Percentiles rank a stretch among this genome's conserved stretches.
Evolutionary conservation across 805 yeast species (phyloP).

Genomic region (Candida xiaguanensis): DNA sequence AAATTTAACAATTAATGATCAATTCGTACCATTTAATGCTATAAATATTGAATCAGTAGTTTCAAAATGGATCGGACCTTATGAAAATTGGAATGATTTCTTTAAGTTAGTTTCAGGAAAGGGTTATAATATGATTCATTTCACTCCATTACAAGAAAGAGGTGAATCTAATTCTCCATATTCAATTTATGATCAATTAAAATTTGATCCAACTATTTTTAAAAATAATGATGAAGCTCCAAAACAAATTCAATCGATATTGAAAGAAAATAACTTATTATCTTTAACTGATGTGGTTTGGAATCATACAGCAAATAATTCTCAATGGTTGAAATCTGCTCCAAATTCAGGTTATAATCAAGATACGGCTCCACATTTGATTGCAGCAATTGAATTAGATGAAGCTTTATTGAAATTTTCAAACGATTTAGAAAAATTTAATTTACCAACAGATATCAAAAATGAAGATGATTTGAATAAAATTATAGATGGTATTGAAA

Average conservation of each 20-base stretch:
- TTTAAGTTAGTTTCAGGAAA: slow-evolving; percentile 62
- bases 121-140: slow-evolving; percentile 94
- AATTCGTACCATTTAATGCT: slow-evolving; percentile 67
- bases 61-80: slow-evolving; percentile 86
- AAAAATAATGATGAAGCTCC: slow-evolving; percentile 50
- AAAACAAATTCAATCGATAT: slow-evolving; percentile 46
- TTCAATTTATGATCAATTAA: slow-evolving; percentile 81
- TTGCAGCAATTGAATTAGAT: slow-evolving; percentile 82
- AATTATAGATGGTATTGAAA: slow-evolving; percentile 65
- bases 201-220: slow-evolving; percentile 68
- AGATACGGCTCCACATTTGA: slow-evolving; percentile 85
- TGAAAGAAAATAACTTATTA: slow-evolving; percentile 56
- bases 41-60: slow-evolving; percentile 80
- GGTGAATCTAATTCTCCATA: slow-evolving; percentile 93
- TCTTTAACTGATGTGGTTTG: slow-evolving; percentile 89
- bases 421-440: slow-evolving; percentile 47
- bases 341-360: slow-evolving; percentile 90
- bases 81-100: slow-evolving; percentile 61
- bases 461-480: slow-evolving; percentile 51
- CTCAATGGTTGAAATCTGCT: slow-evolving; percentile 77
- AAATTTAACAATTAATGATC: slow-evolving; percentile 52
- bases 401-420: slow-evolving; percentile 64
- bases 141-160: slow-evolving; percentile 87
- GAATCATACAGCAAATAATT: slow-evolving; percentile 92
- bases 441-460: slow-evolving; percentile 57